phyloP scores from a whole-genome alignment of 2,329 filamentous ascomycete genomes.

The Colletotrichum endophyticum region DNA sequence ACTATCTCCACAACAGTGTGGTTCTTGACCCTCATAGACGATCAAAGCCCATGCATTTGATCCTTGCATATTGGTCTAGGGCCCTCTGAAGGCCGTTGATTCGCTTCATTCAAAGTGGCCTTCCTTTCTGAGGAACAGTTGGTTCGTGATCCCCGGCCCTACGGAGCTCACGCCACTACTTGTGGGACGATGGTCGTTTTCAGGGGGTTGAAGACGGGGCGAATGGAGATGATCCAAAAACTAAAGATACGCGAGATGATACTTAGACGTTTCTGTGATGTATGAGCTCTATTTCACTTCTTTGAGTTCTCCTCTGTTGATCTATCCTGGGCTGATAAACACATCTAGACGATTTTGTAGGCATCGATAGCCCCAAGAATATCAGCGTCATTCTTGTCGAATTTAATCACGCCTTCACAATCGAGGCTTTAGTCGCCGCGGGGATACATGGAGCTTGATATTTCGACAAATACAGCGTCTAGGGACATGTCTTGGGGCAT shows the following conservation, averaged over 20 bases:
- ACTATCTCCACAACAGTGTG: not conserved
- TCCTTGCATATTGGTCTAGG: not conserved
- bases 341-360: no score
- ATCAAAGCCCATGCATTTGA: not conserved
- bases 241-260: fast-evolving
- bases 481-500: not conserved
- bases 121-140: not conserved
- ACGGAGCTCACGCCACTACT: not conserved
- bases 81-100: not conserved
- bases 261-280: not conserved
- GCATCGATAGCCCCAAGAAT: no score
- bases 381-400: no score
- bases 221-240: not conserved
- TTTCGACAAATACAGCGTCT: not conserved
- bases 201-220: not conserved
- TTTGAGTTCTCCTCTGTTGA: no score
- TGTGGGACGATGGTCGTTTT: not conserved
- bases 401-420: no score
- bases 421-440: no score
- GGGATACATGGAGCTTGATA: no score
- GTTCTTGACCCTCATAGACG: not conserved
- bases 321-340: no score
- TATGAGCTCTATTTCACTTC: not conserved
- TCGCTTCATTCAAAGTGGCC: not conserved
- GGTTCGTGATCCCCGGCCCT: not conserved